A percentile compares a stretch with the other conserved stretches of the same genome.
These are phyloP conservation scores for Spatholobus suberectus DNA, from an alignment of 306 rosid species.

Conservation along the genomic window DNA sequence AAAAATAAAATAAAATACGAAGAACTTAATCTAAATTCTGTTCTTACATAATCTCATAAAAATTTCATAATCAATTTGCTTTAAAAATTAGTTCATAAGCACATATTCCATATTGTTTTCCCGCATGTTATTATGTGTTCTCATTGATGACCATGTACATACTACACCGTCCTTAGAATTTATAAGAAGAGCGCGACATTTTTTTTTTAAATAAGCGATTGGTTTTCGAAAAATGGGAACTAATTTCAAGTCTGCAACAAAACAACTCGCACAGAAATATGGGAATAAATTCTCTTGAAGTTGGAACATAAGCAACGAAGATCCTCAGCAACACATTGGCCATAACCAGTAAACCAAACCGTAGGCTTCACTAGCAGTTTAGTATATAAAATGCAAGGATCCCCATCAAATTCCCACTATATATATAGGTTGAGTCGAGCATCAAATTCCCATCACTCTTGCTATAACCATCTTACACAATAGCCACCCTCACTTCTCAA, in stretches of 20 bases:
- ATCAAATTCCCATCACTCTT: constrained; percentile 29
- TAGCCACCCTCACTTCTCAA: constrained; percentile 1
- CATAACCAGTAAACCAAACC: background rate
- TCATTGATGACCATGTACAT: background rate
- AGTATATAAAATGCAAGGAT: background rate
- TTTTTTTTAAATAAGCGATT: too few relatives aligned
- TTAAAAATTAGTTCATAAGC: background rate
- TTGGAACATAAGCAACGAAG: background rate
- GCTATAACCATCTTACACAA: background rate
- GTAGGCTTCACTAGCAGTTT: background rate
- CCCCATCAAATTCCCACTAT: constrained; percentile 23
- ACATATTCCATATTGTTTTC: background rate
- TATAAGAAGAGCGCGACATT: background rate
- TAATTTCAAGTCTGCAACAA: too few relatives aligned
- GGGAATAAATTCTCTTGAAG: constrained; percentile 2
- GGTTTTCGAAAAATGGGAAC: too few relatives aligned
- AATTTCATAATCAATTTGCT: background rate
- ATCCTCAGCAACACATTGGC: background rate
- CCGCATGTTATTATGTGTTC: background rate
- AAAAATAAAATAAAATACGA: background rate
- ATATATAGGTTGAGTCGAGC: constrained; percentile 37
- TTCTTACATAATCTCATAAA: background rate
- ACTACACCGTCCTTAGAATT: constrained; percentile 23
- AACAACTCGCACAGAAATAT: too few relatives aligned
- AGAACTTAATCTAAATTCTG: background rate